Percentiles rank a stretch among this genome's conserved stretches.
Evolutionary conservation across 805 yeast genomes (phyloP).

Genomic region (Barnettozyma pratensis): DNA sequence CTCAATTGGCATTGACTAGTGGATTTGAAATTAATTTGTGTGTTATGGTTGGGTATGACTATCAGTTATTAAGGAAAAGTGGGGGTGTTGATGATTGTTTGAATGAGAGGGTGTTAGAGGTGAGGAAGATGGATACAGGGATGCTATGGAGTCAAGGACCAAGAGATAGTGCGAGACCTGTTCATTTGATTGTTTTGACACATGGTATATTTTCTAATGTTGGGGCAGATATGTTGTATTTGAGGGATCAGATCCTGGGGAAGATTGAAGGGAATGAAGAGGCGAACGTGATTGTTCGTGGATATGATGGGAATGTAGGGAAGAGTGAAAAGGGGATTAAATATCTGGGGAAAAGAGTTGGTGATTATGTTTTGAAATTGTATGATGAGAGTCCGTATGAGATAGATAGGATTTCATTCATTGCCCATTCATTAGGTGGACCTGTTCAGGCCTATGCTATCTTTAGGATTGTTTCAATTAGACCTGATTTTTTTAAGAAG

Average conservation of each 20-base stretch:
- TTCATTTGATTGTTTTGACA: slow-evolving; percentile 79
- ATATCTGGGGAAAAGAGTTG: slow-evolving; percentile 77
- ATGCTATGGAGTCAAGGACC: slow-evolving; percentile 76
- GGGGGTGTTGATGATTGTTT: slow-evolving; percentile 6
- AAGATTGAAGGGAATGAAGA: slow-evolving; percentile 11
- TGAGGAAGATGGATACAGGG: slow-evolving; percentile 46
- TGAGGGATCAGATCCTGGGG: slow-evolving; percentile 74
- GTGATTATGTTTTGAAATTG: slow-evolving; percentile 48
- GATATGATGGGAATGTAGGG: slow-evolving; percentile 78
- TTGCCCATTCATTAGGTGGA: slow-evolving; percentile 95
- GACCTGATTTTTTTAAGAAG: slow-evolving; percentile 64
- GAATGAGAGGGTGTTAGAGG: slow-evolving; percentile 6
- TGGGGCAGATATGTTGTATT: slow-evolving; percentile 83
- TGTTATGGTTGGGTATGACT: slow-evolving; percentile 49
- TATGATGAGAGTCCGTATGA: slow-evolving; percentile 40
- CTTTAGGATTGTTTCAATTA: slow-evolving; percentile 56
- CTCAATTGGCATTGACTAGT: slow-evolving; percentile 73
- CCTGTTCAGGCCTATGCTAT: slow-evolving; percentile 87
- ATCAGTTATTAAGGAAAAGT: slow-evolving; percentile 10
- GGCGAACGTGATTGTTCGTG: slow-evolving; percentile 68
- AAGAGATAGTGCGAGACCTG: slow-evolving; percentile 43
- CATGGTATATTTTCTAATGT: slow-evolving; percentile 92
- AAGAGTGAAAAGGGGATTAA: slow-evolving; percentile 87
- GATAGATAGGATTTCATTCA: slow-evolving; percentile 68
- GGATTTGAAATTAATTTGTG: slow-evolving; percentile 66